A percentile compares a stretch with the other conserved stretches of the same genome.
These are phyloP conservation scores for Trifolium fragiferum DNA, from an alignment of 306 rosid genomes.

Conservation along the genomic window DNA sequence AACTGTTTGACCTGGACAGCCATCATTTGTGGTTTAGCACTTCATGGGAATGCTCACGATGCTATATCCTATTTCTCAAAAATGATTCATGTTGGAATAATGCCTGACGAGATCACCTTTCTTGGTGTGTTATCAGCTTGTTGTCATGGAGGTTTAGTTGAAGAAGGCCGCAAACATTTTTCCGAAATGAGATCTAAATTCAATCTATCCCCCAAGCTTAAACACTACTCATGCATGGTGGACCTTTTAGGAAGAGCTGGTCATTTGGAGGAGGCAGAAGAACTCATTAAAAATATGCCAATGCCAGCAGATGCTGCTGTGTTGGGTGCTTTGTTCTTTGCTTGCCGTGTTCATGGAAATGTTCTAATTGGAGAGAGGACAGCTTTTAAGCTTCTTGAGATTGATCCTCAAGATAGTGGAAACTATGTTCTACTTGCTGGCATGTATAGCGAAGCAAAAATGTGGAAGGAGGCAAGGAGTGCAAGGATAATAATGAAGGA, in stretches of 20 bases:
- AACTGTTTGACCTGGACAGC: conserved; percentile 91
- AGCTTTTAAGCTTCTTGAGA: conserved; percentile 75
- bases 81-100: conserved; percentile 65
- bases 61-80: conserved; percentile 66
- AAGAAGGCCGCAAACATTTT: conserved; percentile 71
- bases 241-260: conserved; percentile 91
- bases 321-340: conserved; percentile 88
- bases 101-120: conserved; percentile 86
- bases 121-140: conserved; percentile 86
- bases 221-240: conserved; percentile 86
- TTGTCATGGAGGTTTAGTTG: conserved; percentile 85
- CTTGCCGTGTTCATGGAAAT: conserved; percentile 65
- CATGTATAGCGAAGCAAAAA: conserved; percentile 71
- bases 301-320: conserved; percentile 66
- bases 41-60: conserved; percentile 65
- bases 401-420: conserved; percentile 77
- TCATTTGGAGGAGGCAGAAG: conserved; percentile 74
- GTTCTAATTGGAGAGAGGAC: conserved; percentile 71
- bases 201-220: conserved; percentile 57
- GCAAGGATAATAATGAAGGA: conserved; percentile 56
- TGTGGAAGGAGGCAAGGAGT: conserved; percentile 65
- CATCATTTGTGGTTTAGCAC: conserved; percentile 75
- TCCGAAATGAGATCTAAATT: conserved; percentile 60
- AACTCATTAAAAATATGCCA: conserved; percentile 68
- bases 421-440: conserved; percentile 70